Percentiles rank a stretch among this genome's conserved stretches.
Evolutionary conservation across 106 monocot genomes (phyloP).

Genomic region (Ottelia alismoides): DNA sequence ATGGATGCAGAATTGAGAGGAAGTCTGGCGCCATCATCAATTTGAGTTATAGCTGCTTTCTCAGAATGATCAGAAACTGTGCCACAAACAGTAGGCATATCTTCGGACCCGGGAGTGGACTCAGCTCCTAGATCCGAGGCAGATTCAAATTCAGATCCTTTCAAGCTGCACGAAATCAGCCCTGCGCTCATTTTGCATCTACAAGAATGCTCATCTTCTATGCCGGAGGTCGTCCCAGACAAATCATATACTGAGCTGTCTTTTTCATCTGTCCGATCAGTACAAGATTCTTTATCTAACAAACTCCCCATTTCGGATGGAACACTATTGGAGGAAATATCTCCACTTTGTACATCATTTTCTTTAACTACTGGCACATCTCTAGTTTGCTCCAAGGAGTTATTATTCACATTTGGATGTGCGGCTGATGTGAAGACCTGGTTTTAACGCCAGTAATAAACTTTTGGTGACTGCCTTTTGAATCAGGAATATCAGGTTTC

Average conservation of each 20-base stretch:
- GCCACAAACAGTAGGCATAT: not conserved
- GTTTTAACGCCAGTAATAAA: slow-evolving; percentile 21
- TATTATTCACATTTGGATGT: slow-evolving; percentile 7
- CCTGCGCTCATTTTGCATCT: too few relatives aligned
- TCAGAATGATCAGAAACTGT: not conserved
- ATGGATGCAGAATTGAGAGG: too few relatives aligned
- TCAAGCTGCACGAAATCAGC: too few relatives aligned
- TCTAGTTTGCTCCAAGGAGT: slow-evolving; percentile 3
- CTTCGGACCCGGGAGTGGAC: not conserved
- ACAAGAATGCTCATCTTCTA: too few relatives aligned
- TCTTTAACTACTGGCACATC: slow-evolving; percentile 3
- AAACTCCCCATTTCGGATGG: too few relatives aligned
- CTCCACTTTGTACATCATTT: slow-evolving; percentile 1
- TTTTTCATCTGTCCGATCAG: too few relatives aligned
- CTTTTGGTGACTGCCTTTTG: slow-evolving; percentile 36
- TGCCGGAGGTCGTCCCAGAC: too few relatives aligned
- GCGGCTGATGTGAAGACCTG: slow-evolving; percentile 6
- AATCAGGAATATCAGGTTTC: slow-evolving; percentile 22
- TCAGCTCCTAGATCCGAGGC: not conserved
- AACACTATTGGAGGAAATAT: slow-evolving; percentile 1
- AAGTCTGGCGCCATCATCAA: not conserved
- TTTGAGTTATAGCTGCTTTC: not conserved
- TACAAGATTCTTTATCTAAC: too few relatives aligned
- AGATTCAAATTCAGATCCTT: not conserved
- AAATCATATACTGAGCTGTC: too few relatives aligned